Conservation (phyloP, 1,139 yeast species). For the Taphrina betulina region DNA sequence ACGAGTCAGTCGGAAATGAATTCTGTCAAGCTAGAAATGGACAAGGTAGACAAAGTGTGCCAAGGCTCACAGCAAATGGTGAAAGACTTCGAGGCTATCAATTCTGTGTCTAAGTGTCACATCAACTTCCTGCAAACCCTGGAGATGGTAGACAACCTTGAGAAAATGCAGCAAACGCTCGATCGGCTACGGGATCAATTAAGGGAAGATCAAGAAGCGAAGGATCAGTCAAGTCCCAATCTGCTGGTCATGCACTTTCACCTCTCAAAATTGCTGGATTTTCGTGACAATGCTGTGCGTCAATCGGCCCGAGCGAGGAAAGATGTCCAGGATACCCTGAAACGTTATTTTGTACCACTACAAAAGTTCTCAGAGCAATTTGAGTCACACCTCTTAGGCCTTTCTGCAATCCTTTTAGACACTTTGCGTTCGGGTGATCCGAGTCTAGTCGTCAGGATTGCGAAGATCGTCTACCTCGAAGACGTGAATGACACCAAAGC, state of each 20-base stretch:
- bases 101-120: conserved; percentile 58
- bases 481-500: conserved; percentile 63
- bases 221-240: conserved; percentile 56
- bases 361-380: conserved; percentile 57
- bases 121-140: conserved; percentile 72
- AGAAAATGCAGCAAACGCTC: conserved; percentile 56
- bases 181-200: conserved; percentile 56
- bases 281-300: conserved; percentile 67
- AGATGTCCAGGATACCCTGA: conserved; percentile 69
- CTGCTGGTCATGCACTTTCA: conserved; percentile 67
- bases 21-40: conserved; percentile 42
- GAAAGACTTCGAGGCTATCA: conserved; percentile 58
- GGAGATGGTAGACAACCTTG: conserved; percentile 62
- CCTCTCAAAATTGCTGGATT: conserved; percentile 69
- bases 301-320: conserved; percentile 59
- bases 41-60: conserved; percentile 40
- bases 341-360: conserved; percentile 57
- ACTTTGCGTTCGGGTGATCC: conserved; percentile 65
- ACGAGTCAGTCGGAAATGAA: conserved; percentile 42
- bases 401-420: conserved; percentile 66
- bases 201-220: conserved; percentile 52
- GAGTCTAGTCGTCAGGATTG: conserved; percentile 66
- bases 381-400: conserved; percentile 61
- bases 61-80: conserved; percentile 44
- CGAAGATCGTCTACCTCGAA: conserved; percentile 77